phyloP scores from a whole-genome alignment of 257 asterid species.

The Penstemon eatonii region DNA sequence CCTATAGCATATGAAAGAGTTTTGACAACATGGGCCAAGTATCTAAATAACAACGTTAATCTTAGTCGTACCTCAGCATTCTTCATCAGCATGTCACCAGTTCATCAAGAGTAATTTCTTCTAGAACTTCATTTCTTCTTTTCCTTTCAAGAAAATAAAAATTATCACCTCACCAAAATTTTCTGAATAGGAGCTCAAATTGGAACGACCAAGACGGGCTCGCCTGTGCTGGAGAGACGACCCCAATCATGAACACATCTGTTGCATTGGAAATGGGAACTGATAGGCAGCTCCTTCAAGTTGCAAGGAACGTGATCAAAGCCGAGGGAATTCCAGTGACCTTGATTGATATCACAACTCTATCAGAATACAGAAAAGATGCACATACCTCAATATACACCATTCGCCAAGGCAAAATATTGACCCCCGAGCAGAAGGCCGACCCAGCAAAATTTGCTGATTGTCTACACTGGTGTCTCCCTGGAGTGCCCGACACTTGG shows the following conservation, averaged over 20 bases:
- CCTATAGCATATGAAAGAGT: conserved; percentile 39
- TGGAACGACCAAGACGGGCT: conserved; percentile 44
- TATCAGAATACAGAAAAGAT: conserved; percentile 57
- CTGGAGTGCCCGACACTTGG: conserved; percentile 55
- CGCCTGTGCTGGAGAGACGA: conserved; percentile 42
- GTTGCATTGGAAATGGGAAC: conserved; percentile 43
- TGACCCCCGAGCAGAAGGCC: conserved; percentile 46
- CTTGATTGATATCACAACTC: conserved; percentile 41
- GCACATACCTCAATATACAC: conserved; percentile 54
- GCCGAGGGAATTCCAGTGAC: conserved; percentile 28
- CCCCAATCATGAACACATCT: conserved; percentile 37
- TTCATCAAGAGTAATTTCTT: conserved; percentile 38
- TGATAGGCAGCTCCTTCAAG: conserved; percentile 34
- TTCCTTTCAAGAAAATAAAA: background rate
- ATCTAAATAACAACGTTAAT: conserved; percentile 35
- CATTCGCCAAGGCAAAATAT: conserved; percentile 43
- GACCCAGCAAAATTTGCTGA: conserved; percentile 46
- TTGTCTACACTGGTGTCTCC: conserved; percentile 59
- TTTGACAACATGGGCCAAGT: conserved; percentile 49
- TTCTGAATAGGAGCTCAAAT: conserved; percentile 32
- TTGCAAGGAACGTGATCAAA: conserved; percentile 29
- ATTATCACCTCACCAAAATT: background rate
- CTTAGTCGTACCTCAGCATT: conserved; percentile 38
- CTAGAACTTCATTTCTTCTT: background rate
- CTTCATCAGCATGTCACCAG: conserved; percentile 55